These are phyloP conservation scores for Physocladia obscura DNA, from an alignment of 192 early-diverging fungal genomes.

Conservation along the genomic window DNA sequence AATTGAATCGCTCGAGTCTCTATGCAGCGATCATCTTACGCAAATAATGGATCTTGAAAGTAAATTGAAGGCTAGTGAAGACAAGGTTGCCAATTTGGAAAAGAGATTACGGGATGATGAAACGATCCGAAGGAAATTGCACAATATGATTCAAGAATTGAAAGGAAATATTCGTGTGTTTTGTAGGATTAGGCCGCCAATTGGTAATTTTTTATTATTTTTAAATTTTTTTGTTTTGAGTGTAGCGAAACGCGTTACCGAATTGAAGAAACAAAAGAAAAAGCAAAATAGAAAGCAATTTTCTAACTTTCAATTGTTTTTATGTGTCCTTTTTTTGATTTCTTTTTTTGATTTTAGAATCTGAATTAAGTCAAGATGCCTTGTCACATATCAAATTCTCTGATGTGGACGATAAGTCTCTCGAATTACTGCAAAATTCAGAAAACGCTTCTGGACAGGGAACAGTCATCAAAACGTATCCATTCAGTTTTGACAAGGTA, in stretches of 20 bases:
- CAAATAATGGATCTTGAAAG: slow-evolving; percentile 28
- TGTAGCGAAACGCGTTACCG: too few relatives aligned
- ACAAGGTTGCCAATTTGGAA: slow-evolving; percentile 53
- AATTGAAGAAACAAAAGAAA: too few relatives aligned
- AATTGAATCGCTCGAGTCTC: slow-evolving; percentile 27
- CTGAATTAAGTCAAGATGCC: slow-evolving; percentile 11
- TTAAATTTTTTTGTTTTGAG: neutral
- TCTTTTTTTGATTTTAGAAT: slow-evolving; percentile 23
- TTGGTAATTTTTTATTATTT: neutral
- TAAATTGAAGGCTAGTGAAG: slow-evolving; percentile 37
- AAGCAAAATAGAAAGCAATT: too few relatives aligned
- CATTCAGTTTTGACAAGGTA: slow-evolving; percentile 80
- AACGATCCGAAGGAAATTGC: slow-evolving; percentile 73
- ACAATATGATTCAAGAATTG: slow-evolving; percentile 90
- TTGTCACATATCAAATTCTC: slow-evolving; percentile 53
- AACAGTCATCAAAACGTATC: slow-evolving; percentile 59
- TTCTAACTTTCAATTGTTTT: neutral
- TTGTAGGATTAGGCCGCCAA: slow-evolving; percentile 83
- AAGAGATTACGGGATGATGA: slow-evolving; percentile 73
- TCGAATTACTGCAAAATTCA: slow-evolving; percentile 70
- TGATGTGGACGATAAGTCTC: slow-evolving; percentile 64
- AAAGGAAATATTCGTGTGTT: slow-evolving; percentile 98
- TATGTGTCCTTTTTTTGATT: neutral
- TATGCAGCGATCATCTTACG: neutral
- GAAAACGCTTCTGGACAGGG: slow-evolving; percentile 53